A percentile compares a stretch with the other conserved stretches of the same genome.
Conservation (phyloP, 768 basidiomycete genomes). For the Neoboletus subvelutipes region DNA sequence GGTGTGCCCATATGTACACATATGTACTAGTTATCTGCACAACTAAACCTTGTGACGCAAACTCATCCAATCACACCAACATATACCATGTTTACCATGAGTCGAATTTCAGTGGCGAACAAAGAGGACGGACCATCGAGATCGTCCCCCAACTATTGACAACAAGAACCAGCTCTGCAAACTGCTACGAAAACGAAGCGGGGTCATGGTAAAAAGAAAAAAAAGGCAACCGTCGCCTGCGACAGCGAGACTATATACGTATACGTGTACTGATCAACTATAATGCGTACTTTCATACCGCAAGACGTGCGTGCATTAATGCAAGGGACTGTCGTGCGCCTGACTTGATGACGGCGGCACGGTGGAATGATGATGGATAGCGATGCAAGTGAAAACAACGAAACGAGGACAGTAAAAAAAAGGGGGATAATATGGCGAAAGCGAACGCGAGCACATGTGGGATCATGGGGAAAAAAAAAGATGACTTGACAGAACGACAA, state of each 20-base stretch:
- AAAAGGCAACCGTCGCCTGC: constrained; percentile 12
- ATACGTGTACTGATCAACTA: constrained; percentile 26
- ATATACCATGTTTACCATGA: constrained; percentile 9
- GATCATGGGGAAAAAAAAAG: neutral
- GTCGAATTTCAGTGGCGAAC: constrained; percentile 2
- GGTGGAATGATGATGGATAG: constrained; percentile 18
- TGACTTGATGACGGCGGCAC: constrained; percentile 7
- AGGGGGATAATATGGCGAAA: constrained; percentile 7
- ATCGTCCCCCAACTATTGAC: neutral
- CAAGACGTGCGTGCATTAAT: constrained; percentile 13
- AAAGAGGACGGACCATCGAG: constrained; percentile 17
- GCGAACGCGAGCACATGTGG: constrained; percentile 3
- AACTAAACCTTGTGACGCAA: neutral
- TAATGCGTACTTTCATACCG: constrained; percentile 28
- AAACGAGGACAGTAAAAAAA: constrained; percentile 5
- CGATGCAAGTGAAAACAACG: constrained; percentile 21
- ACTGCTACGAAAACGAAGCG: constrained; percentile 15
- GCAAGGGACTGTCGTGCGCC: constrained; percentile 12
- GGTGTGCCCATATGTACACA: neutral
- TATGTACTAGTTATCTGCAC: too few relatives aligned
- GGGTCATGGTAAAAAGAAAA: constrained; percentile 13
- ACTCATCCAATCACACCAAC: neutral
- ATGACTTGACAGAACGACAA: constrained; percentile 9
- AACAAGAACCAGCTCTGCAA: constrained; percentile 13
- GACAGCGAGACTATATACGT: constrained; percentile 31